Evolutionary conservation across 1,284 basidiomycete genomes (phyloP).

Genomic region (Pulchroboletus neoregius): DNA sequence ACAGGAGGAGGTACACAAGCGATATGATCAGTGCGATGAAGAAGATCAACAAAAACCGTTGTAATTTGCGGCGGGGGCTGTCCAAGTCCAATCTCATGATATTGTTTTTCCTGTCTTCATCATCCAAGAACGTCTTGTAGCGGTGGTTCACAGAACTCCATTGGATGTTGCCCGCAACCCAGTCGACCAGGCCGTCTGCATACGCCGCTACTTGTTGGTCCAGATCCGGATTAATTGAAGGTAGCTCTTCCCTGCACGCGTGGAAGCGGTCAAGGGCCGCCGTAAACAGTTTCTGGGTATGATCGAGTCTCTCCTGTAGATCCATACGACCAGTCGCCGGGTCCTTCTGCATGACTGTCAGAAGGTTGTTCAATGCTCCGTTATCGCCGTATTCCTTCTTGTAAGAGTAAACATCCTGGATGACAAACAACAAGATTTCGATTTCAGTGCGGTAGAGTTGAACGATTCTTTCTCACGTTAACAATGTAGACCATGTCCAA

Average conservation of each 20-base stretch:
- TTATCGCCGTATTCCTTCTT: slow-evolving; percentile 30
- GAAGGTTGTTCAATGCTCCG: slow-evolving; percentile 27
- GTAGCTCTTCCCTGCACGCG: slow-evolving; percentile 19
- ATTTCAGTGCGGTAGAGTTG: neutral
- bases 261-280: slow-evolving; percentile 23
- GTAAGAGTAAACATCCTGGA: slow-evolving; percentile 30
- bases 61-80: slow-evolving; percentile 1
- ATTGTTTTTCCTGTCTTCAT: slow-evolving; percentile 22
- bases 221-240: slow-evolving; percentile 15
- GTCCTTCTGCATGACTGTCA: slow-evolving; percentile 18
- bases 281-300: slow-evolving; percentile 14
- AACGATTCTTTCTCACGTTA: slow-evolving; percentile 19
- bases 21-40: slow-evolving; percentile 10
- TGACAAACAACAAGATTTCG: neutral
- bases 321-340: slow-evolving; percentile 17
- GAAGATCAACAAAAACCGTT: slow-evolving; percentile 7
- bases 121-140: slow-evolving; percentile 25
- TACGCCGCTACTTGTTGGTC: slow-evolving; percentile 22
- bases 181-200: slow-evolving; percentile 29
- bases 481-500: slow-evolving; percentile 29
- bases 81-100: slow-evolving; percentile 21
- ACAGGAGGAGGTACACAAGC: slow-evolving; percentile 10
- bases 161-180: slow-evolving; percentile 27
- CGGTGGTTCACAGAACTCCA: slow-evolving; percentile 30
- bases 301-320: slow-evolving; percentile 19